These are phyloP conservation scores for Lycium barbarum DNA, from an alignment of 257 asterid species.

Conservation along the genomic window DNA sequence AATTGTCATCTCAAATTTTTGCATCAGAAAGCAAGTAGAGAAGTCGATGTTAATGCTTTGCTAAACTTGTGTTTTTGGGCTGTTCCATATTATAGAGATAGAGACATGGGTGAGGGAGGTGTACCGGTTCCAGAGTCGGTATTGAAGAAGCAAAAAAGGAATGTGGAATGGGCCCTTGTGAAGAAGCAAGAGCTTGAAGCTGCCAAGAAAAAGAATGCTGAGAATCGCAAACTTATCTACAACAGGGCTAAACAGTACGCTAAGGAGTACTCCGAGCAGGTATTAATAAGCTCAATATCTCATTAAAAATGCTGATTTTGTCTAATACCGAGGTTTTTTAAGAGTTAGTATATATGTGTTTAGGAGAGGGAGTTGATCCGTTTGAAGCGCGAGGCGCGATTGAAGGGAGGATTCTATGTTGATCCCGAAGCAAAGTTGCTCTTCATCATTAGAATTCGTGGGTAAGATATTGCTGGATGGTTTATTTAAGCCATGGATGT, in stretches of 20 bases:
- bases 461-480: conserved; percentile 45
- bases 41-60: background rate
- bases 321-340: too few relatives aligned
- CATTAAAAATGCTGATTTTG: background rate
- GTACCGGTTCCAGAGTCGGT: conserved; percentile 61
- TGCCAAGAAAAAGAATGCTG: conserved; percentile 57
- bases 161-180: conserved; percentile 66
- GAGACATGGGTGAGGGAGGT: conserved; percentile 36
- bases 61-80: background rate
- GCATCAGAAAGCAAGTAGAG: background rate
- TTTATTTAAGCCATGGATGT: background rate
- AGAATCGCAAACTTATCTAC: conserved; percentile 58
- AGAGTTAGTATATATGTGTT: background rate
- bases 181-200: conserved; percentile 56
- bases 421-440: conserved; percentile 70
- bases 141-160: conserved; percentile 77
- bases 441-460: conserved; percentile 73
- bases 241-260: conserved; percentile 56
- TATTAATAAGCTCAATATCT: background rate
- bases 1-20: background rate
- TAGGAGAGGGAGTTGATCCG: conserved; percentile 64
- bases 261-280: conserved; percentile 62
- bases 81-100: background rate
- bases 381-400: conserved; percentile 79
- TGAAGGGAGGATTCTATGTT: conserved; percentile 87